phyloP scores from a whole-genome alignment of 768 basidiomycete species.

The Kwoniella mangroviensis region DNA sequence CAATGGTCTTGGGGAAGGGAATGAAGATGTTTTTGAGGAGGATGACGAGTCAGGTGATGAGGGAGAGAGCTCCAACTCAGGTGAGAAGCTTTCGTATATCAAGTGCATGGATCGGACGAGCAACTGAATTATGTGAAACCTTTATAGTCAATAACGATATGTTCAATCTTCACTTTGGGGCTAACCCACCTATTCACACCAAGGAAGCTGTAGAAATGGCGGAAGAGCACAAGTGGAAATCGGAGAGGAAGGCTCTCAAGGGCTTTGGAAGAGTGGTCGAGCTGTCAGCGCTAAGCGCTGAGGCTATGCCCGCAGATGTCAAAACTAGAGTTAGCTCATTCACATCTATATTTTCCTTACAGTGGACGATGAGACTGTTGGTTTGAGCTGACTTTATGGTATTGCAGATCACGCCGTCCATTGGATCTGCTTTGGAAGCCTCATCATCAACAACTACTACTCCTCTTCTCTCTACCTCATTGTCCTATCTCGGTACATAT shows the following conservation, averaged over 20 bases:
- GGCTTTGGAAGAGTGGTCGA: constrained; percentile 67
- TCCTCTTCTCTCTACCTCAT: constrained; percentile 62
- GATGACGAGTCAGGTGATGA: constrained; percentile 28
- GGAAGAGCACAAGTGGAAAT: constrained; percentile 67
- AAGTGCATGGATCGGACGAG: background rate
- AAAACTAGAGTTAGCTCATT: constrained; percentile 42
- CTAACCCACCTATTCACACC: constrained; percentile 61
- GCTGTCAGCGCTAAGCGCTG: constrained; percentile 61
- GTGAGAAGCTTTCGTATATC: background rate
- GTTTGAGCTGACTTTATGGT: background rate
- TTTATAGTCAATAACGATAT: constrained; percentile 56
- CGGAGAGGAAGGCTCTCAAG: constrained; percentile 62
- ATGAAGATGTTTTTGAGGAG: constrained; percentile 12
- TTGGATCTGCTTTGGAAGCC: constrained; percentile 65
- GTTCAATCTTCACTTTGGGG: constrained; percentile 78
- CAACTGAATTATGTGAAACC: background rate
- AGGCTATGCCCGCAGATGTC: constrained; percentile 37
- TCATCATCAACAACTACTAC: constrained; percentile 31
- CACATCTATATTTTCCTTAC: no score
- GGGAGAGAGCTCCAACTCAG: constrained; percentile 8
- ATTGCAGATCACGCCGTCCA: constrained; percentile 52
- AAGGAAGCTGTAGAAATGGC: constrained; percentile 62
- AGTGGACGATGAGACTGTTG: no score
- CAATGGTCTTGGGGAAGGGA: constrained; percentile 20
- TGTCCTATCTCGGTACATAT: constrained; percentile 65